Conservation (phyloP, 441 rosid genomes). For the Kokia cookei region DNA sequence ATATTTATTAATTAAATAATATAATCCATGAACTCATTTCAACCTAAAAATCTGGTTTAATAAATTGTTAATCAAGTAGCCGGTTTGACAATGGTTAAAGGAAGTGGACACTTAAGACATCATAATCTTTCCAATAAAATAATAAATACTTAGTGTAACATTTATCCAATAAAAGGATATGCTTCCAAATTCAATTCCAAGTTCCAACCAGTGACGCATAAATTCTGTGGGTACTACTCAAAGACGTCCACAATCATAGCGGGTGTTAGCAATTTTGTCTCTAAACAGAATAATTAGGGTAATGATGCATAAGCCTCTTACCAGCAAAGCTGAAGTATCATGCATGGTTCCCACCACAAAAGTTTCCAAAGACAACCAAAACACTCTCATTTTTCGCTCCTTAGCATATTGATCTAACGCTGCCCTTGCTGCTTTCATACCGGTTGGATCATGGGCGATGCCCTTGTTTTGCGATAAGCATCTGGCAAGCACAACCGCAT, state of each 20-base stretch:
- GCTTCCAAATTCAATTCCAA: too few species aligned
- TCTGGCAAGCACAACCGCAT: constrained; percentile 48
- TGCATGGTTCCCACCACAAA: constrained; percentile 27
- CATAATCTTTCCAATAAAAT: too few species aligned
- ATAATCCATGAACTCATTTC: too few species aligned
- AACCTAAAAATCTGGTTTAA: too few species aligned
- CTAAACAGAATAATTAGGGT: constrained; percentile 27
- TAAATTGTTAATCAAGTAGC: too few species aligned
- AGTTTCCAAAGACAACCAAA: constrained; percentile 39
- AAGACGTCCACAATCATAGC: constrained; percentile 34
- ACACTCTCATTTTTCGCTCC: constrained; percentile 46
- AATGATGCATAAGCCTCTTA: constrained; percentile 20
- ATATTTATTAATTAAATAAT: too few species aligned
- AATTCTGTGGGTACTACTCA: background rate
- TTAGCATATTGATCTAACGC: constrained; percentile 34
- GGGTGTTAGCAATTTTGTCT: constrained; percentile 23
- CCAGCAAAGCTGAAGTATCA: constrained; percentile 15
- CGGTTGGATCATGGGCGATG: background rate
- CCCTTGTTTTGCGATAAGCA: constrained; percentile 26
- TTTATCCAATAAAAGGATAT: too few species aligned
- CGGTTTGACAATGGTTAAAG: too few species aligned
- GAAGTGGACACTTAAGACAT: too few species aligned
- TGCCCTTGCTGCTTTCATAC: constrained; percentile 14
- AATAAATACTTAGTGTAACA: too few species aligned
- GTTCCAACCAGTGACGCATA: too few species aligned